Evolutionary conservation across 2,329 filamentous ascomycete species (phyloP).

Genomic region (Arthrobotrys sinensis): DNA sequence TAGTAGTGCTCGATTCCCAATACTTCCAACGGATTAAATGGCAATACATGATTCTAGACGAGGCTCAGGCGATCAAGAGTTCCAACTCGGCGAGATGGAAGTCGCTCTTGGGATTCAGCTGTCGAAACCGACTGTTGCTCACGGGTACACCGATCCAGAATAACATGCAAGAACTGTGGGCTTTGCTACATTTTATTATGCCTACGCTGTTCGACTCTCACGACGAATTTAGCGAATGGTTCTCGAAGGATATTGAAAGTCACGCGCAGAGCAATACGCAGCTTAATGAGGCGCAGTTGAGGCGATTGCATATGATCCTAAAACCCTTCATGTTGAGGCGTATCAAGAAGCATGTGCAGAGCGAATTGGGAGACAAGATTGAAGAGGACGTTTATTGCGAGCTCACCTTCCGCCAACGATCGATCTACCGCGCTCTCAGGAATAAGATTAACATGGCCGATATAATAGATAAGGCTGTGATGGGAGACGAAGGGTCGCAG

Average conservation of each 20-base stretch:
- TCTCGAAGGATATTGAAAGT: slow-evolving; percentile 96
- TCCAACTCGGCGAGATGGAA: slow-evolving; percentile 98
- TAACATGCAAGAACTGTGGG: slow-evolving; percentile 99
- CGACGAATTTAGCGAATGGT: slow-evolving; percentile 94
- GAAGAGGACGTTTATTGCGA: slow-evolving; percentile 97
- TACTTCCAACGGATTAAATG: slow-evolving; percentile 99
- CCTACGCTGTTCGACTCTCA: slow-evolving; percentile 97
- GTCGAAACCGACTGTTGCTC: slow-evolving; percentile 90
- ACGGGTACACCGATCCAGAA: slow-evolving; percentile 99
- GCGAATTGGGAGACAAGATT: slow-evolving; percentile 98
- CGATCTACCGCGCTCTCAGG: slow-evolving; percentile 90
- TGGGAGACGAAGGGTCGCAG: slow-evolving; percentile 93
- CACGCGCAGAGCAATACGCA: slow-evolving; percentile 99
- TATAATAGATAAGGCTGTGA: slow-evolving; percentile 94
- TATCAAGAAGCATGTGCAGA: slow-evolving; percentile 99
- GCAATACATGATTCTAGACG: slow-evolving; percentile 99
- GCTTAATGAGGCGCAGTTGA: slow-evolving; percentile 96
- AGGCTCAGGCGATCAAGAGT: slow-evolving; percentile 98
- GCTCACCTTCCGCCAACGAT: slow-evolving; percentile 93
- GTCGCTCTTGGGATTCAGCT: slow-evolving; percentile 91
- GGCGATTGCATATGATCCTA: slow-evolving; percentile 97
- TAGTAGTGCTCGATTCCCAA: slow-evolving; percentile 94
- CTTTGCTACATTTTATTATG: slow-evolving; percentile 98
- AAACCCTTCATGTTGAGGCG: slow-evolving; percentile 99
- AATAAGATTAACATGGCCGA: slow-evolving; percentile 99